phyloP scores from a whole-genome alignment of 2,329 filamentous ascomycete species.

The Helotiales sp. region DNA sequence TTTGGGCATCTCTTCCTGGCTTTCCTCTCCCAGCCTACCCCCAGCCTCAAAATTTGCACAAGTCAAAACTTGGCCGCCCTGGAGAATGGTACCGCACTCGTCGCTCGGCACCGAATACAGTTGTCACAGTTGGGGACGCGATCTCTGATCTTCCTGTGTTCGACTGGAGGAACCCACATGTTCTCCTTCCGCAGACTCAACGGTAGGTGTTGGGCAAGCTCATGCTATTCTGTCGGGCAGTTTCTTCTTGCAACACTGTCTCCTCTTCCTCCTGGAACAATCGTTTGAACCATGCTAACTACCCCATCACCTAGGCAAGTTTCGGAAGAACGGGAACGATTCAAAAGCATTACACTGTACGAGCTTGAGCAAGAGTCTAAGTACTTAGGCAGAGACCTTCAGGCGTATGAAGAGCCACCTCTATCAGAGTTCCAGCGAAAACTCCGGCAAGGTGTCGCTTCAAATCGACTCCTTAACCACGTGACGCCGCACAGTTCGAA shows the following conservation, averaged over 20 bases:
- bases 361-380: background rate
- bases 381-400: constrained; percentile 1
- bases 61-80: background rate
- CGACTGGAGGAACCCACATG: constrained; percentile 18
- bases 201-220: too few species aligned
- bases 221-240: too few species aligned
- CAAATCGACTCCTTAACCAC: constrained; percentile 13
- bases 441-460: background rate
- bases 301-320: too few species aligned
- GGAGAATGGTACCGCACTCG: constrained; percentile 6
- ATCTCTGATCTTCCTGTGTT: constrained; percentile 20
- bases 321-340: background rate
- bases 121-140: constrained; percentile 16
- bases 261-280: too few species aligned
- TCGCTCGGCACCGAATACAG: constrained; percentile 14
- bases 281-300: too few species aligned
- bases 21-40: constrained; percentile 21
- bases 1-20: constrained; percentile 21
- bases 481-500: background rate
- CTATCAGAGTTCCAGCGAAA: constrained; percentile 16
- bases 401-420: constrained; percentile 6
- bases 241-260: too few species aligned
- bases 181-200: background rate
- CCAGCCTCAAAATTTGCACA: constrained; percentile 7
- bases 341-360: background rate